Base-by-base conservation (phyloP, 2,329 filamentous ascomycete species). In the Penicillium sp. region DNA sequence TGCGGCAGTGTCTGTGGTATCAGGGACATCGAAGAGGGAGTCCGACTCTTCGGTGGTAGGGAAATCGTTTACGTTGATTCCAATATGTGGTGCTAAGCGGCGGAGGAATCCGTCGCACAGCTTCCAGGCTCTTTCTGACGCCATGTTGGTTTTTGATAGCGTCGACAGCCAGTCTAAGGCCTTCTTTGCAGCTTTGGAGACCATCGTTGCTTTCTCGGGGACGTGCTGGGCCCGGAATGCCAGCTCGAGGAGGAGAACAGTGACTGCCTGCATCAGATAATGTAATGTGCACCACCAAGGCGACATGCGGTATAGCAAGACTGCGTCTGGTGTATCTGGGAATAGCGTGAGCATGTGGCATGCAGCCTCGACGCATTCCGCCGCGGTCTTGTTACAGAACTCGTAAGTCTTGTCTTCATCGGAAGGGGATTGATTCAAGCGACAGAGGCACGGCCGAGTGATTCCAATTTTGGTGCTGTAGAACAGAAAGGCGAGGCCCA, bases 271-370 rank as follows among this genome's bases (percentile, higher is more conserved):
- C 66, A 78, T 77, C 7, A 78, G 63, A 50, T 74, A 75, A 56
- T 78, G 76, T 14, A 78, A 63, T 16, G 75, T 69, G 57, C 70
- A 75, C 74, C 75, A 78, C 77, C 77, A 79, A 14, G 74, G 74
- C 1, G 73, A 72, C 16, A 72, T 65, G 17, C 67, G 68, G 52
- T 76, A 68, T 11, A 79, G 61, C 0, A 71, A 60, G 8, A 67
- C 61, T 8, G 71, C 65, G 47, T 77, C 73, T 14, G 73, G 68
- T 9, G 69, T 66, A 37, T 77, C 70, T 9, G 76, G 75, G 38
- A 79, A 71, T 12, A 77, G 62, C 0, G 66, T 68, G 17, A 79
- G 57, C 60, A 75, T 67, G 33, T 73, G 72, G 43, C 72, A 75
- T 5, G 76, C 77, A 7, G 75, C 70, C 45, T 76, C 73, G 12